Base-by-base conservation (phyloP, 306 rosid species). In the Acacia crassicarpa region DNA sequence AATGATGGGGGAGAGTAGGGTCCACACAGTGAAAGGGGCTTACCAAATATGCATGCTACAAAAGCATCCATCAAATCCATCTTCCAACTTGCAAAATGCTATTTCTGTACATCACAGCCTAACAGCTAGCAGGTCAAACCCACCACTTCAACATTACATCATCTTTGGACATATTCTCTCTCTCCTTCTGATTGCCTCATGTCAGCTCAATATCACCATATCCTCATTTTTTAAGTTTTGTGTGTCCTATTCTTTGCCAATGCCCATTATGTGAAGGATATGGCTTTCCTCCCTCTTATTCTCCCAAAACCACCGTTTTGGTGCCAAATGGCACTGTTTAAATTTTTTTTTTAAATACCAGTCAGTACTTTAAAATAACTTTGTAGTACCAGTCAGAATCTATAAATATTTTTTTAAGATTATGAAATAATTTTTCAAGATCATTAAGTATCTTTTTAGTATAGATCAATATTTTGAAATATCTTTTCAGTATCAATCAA, bases 51-150 rank as follows among this genome's bases (percentile, higher is more conserved):
- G 74, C 68, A 77, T 76, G 76, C 83, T 73, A 7, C 22, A 53
- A 19, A 8, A 6, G 61, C 1, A 53, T 53, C 61, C 22, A 46
- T 46, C 46, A 44, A 43, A 43, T 45, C 49, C 49, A 56, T 49
- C 27, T 5, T 41, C 53, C 86, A 76, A 59, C 83, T 76, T 88
- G 82, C 86, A 65, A 71, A 17, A 61, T 25, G 77, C 63, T 5
- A 44, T 22, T 44, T 30, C 9, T 32, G 16, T 43, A 12, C 1
- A 73, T 67, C 22, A 5, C 54, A 48, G 79, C 79, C 76, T 80
- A 81, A 85, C 81, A 89, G 87, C 87, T 78, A 41, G 75, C 74
- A 54, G 78, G 43, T 77, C 72, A 80, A 82, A 81, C 87, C 87
- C 87, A 88, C 91, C 87, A 81, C 68, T 4, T 7, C 4, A 6